Evolutionary conservation across 1,139 yeast species (phyloP).

Genomic region (Lodderomyces pseudojiufengensis): DNA sequence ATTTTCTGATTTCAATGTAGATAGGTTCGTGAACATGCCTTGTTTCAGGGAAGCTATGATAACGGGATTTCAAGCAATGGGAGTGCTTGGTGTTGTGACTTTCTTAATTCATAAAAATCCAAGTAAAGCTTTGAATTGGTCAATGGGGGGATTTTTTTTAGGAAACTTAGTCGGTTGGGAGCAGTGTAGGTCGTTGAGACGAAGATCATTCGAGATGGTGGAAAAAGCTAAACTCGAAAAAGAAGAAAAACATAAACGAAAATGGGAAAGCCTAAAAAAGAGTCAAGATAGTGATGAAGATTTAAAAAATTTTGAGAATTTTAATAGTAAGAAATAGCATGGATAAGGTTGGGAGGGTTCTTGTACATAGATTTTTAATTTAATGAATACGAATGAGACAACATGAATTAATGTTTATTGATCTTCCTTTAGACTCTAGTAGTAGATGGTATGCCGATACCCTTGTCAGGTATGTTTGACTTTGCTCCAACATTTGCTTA

Average conservation of each 20-base stretch:
- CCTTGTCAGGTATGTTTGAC: too few species aligned
- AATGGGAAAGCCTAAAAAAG: slow-evolving; percentile 19
- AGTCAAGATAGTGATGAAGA: slow-evolving; percentile 16
- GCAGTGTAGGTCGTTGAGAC: slow-evolving; percentile 74
- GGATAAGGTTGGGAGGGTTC: too few species aligned
- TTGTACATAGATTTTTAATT: slow-evolving; percentile 9
- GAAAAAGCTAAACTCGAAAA: slow-evolving; percentile 56
- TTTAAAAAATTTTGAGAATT: slow-evolving; percentile 26
- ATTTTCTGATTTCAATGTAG: slow-evolving; percentile 53
- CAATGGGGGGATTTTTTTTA: slow-evolving; percentile 70
- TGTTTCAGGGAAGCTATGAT: slow-evolving; percentile 89
- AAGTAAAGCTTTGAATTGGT: slow-evolving; percentile 72
- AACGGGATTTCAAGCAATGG: slow-evolving; percentile 83
- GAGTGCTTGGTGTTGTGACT: slow-evolving; percentile 71
- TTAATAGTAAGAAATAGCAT: slow-evolving; percentile 13
- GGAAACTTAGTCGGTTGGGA: slow-evolving; percentile 92
- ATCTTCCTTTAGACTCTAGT: too few species aligned
- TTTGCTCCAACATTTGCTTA: too few species aligned
- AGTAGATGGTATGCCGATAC: too few species aligned
- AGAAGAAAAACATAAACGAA: slow-evolving; percentile 32
- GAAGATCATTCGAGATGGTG: slow-evolving; percentile 59
- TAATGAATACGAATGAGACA: too few species aligned
- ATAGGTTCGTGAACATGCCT: slow-evolving; percentile 63
- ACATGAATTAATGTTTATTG: too few species aligned
- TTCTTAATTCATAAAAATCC: slow-evolving; percentile 65